Evolutionary conservation across 106 monocot genomes (phyloP).

Genomic region (Hemerocallis citrina): DNA sequence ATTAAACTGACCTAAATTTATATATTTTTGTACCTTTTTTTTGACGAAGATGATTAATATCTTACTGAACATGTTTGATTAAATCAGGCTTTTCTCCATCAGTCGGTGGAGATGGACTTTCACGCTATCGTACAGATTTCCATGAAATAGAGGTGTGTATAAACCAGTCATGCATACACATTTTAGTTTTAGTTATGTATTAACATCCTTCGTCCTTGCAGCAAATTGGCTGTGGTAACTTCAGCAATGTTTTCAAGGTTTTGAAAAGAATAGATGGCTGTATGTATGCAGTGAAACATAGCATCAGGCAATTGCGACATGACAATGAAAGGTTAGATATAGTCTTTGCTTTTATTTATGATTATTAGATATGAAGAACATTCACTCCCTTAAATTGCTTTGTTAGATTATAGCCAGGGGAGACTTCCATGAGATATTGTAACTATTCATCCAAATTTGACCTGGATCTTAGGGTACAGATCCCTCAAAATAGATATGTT

Average conservation of each 20-base stretch:
- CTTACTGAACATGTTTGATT: no score
- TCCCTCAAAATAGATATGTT: no score
- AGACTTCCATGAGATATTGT: no score
- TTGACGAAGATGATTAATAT: no score
- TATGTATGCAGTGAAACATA: slow-evolving; percentile 89
- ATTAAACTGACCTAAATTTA: no score
- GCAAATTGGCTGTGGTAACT: slow-evolving; percentile 96
- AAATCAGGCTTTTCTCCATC: slow-evolving; percentile 52
- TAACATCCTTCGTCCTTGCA: slow-evolving; percentile 15
- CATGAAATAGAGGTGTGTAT: slow-evolving; percentile 88
- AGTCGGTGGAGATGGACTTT: slow-evolving; percentile 55
- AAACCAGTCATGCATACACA: no score
- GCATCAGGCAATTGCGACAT: slow-evolving; percentile 51
- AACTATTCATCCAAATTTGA: no score
- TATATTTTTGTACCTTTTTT: no score
- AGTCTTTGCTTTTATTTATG: background rate
- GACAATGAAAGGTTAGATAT: slow-evolving; percentile 60
- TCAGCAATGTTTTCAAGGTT: slow-evolving; percentile 90
- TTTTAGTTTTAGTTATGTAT: background rate
- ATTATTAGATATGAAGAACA: background rate
- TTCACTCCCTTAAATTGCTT: no score
- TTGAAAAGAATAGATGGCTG: slow-evolving; percentile 93
- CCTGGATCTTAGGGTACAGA: no score
- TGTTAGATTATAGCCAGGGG: no score
- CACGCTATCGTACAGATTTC: slow-evolving; percentile 88